Conservation (phyloP, 768 basidiomycete species). For the Cystofilobasidium ferigula region DNA sequence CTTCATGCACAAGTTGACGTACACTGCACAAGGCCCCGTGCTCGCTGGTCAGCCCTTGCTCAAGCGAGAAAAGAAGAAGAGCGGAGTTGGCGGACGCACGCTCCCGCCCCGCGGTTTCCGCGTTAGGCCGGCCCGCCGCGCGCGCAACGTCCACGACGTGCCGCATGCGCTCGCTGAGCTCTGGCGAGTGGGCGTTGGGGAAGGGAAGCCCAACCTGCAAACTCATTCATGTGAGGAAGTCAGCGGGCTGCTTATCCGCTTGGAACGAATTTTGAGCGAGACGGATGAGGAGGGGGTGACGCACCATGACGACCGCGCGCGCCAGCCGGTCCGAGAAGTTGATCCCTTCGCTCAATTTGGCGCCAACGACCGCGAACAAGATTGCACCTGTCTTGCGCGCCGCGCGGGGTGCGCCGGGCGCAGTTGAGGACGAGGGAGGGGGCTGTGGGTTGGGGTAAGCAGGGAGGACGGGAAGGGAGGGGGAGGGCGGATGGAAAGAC, state of each 20-base stretch:
- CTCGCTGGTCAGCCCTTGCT: no score
- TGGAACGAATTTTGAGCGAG: neutral
- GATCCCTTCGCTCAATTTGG: conserved; percentile 89
- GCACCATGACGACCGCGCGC: conserved; percentile 61
- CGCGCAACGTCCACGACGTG: conserved; percentile 60
- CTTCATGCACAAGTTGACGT: conserved; percentile 39
- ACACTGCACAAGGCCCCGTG: conserved; percentile 4
- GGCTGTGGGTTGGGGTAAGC: neutral
- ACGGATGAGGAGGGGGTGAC: neutral
- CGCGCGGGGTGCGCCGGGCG: neutral
- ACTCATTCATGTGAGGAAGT: neutral
- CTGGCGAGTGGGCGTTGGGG: conserved; percentile 79
- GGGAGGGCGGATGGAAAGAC: neutral
- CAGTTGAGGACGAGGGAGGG: neutral
- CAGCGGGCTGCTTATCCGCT: no score
- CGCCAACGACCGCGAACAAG: conserved; percentile 87
- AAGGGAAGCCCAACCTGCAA: conserved; percentile 68
- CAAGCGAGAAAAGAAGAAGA: neutral
- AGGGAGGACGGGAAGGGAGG: neutral
- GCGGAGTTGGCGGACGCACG: conserved; percentile 27
- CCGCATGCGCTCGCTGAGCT: conserved; percentile 80
- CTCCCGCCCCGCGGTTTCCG: conserved; percentile 73
- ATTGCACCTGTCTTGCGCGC: conserved; percentile 51
- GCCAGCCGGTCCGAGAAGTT: conserved; percentile 61
- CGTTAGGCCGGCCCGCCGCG: conserved; percentile 44